These are phyloP conservation scores for Solanum hybrid DNA, from an alignment of 305 asterid species.

Conservation along the genomic window DNA sequence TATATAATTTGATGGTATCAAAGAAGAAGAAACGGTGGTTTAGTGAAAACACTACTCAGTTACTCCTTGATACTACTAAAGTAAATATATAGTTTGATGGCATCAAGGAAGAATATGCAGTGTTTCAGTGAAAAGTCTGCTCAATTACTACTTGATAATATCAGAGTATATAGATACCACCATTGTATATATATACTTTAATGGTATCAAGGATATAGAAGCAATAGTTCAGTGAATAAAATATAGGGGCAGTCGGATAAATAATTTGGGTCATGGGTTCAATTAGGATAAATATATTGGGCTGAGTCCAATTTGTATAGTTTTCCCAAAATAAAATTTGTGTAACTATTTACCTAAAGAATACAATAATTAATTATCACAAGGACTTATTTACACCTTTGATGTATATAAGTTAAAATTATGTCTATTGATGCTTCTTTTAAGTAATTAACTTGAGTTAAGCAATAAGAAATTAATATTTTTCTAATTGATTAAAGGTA, in stretches of 20 bases:
- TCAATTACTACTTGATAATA: background rate
- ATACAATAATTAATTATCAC: background rate
- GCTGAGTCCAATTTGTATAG: background rate
- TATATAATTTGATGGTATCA: background rate
- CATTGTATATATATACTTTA: no score
- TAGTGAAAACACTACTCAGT: background rate
- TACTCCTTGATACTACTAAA: background rate
- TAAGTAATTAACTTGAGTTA: background rate
- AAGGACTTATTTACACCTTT: background rate
- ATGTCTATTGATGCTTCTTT: background rate
- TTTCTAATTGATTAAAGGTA: constrained; percentile 27
- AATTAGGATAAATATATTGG: no score
- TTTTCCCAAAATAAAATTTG: background rate
- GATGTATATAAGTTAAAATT: background rate
- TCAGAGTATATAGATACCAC: no score
- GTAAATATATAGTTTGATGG: accelerated
- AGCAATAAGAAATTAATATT: background rate
- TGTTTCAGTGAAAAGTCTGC: background rate
- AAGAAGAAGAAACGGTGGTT: background rate
- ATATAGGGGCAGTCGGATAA: no score
- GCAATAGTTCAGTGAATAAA: no score
- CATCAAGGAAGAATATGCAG: background rate
- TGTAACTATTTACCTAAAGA: background rate
- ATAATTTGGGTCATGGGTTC: background rate
- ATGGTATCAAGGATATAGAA: background rate